phyloP scores from a whole-genome alignment of 2,329 filamentous ascomycete species.

The Xylariaceae sp. region DNA sequence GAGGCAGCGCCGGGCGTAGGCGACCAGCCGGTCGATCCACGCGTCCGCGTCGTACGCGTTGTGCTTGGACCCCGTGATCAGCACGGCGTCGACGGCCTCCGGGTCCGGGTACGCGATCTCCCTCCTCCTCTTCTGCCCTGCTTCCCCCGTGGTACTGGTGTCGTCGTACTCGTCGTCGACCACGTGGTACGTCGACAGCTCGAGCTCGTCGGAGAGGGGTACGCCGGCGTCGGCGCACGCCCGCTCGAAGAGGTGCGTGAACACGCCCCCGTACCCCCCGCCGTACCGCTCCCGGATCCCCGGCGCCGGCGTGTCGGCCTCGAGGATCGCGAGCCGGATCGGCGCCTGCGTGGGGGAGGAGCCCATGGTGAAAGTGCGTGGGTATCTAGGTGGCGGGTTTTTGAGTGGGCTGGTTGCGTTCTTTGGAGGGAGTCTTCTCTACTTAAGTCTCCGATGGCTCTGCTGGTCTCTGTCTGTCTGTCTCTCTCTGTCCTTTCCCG shows the following conservation, averaged over 20 bases:
- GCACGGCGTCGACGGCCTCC: conserved; percentile 69
- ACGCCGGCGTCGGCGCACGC: conserved; percentile 41
- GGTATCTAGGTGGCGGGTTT: too few species aligned
- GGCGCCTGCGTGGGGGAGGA: conserved; percentile 29
- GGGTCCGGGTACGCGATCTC: conserved; percentile 61
- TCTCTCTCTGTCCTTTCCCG: too few species aligned
- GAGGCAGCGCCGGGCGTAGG: conserved; percentile 55
- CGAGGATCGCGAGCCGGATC: conserved; percentile 76
- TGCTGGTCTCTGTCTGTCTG: too few species aligned
- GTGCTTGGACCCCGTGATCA: conserved; percentile 70
- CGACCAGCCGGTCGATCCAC: conserved; percentile 70
- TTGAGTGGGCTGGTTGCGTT: too few species aligned
- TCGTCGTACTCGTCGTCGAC: conserved; percentile 53
- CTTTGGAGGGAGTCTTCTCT: too few species aligned
- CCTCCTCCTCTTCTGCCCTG: too few species aligned
- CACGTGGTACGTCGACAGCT: conserved; percentile 62
- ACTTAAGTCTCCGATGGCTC: too few species aligned
- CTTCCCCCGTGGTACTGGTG: too few species aligned
- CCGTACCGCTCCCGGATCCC: conserved; percentile 57
- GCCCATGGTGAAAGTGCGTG: conserved; percentile 23
- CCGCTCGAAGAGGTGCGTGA: conserved; percentile 50
- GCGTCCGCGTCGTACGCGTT: conserved; percentile 66
- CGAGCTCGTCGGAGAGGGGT: conserved; percentile 38
- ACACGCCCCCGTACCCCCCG: conserved; percentile 64
- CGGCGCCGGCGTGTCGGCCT: conserved; percentile 73